Evolutionary conservation across 2,329 filamentous ascomycete genomes (phyloP).

Genomic region (Penicillium sclerotigenum): DNA sequence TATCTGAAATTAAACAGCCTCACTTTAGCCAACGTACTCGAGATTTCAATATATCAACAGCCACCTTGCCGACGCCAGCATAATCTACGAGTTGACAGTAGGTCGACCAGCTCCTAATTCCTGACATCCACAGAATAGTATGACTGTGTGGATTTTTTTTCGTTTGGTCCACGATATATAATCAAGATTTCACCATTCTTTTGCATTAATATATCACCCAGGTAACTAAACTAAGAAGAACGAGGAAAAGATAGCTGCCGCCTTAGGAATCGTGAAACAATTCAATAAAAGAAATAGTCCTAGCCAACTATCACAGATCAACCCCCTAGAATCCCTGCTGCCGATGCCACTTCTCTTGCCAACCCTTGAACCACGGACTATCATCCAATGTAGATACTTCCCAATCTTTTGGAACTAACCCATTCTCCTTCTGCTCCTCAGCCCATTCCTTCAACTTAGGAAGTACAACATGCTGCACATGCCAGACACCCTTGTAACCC

Average conservation of each 20-base stretch:
- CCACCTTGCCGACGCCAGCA: too few species aligned
- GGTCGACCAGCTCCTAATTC: too few species aligned
- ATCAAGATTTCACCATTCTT: too few species aligned
- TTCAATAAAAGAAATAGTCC: background rate
- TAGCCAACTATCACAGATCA: background rate
- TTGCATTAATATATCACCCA: too few species aligned
- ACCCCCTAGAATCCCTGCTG: constrained; percentile 57
- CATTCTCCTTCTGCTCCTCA: constrained; percentile 62
- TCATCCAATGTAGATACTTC: constrained; percentile 67
- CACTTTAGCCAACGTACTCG: too few species aligned
- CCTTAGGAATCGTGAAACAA: background rate
- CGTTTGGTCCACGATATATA: too few species aligned
- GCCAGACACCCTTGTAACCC: constrained; percentile 80
- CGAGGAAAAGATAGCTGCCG: background rate
- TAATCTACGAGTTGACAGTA: too few species aligned
- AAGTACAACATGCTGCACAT: constrained; percentile 69
- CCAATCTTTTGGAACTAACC: constrained; percentile 61
- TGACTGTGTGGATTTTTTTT: too few species aligned
- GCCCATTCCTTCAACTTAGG: constrained; percentile 63
- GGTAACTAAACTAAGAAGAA: too few species aligned
- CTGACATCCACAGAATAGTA: too few species aligned
- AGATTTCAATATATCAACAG: too few species aligned
- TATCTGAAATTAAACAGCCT: too few species aligned
- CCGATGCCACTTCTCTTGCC: constrained; percentile 70
- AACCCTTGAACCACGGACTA: constrained; percentile 71